These are phyloP conservation scores for Daldinia caldariorum DNA, from an alignment of 495 filamentous ascomycete genomes.

Conservation along the genomic window DNA sequence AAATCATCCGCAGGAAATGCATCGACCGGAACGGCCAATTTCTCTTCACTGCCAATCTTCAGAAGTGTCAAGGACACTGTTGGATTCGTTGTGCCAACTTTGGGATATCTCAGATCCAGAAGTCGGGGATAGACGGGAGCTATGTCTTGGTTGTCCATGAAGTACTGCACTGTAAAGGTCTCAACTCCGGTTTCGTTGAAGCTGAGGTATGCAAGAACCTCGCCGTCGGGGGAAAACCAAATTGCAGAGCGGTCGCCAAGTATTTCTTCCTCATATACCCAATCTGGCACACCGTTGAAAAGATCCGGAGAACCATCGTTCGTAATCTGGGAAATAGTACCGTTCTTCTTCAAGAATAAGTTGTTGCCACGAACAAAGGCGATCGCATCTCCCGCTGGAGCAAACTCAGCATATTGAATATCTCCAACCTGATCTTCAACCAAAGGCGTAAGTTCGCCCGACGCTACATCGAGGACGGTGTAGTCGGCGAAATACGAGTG, in stretches of 20 bases:
- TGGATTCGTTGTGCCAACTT: slow-evolving; percentile 67
- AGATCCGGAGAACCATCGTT: slow-evolving; percentile 62
- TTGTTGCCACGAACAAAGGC: slow-evolving; percentile 68
- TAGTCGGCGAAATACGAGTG: slow-evolving; percentile 68
- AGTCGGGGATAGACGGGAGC: slow-evolving; percentile 63
- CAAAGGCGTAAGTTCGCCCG: slow-evolving; percentile 55
- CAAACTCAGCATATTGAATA: slow-evolving; percentile 66
- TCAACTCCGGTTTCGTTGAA: slow-evolving; percentile 68
- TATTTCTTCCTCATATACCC: slow-evolving; percentile 72
- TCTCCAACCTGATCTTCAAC: slow-evolving; percentile 60
- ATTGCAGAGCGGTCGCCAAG: slow-evolving; percentile 59
- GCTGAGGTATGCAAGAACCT: slow-evolving; percentile 64
- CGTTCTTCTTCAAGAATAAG: slow-evolving; percentile 62
- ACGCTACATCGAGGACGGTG: slow-evolving; percentile 60
- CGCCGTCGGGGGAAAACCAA: slow-evolving; percentile 68
- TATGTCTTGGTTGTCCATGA: slow-evolving; percentile 58
- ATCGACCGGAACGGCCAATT: slow-evolving; percentile 49
- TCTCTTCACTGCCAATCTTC: slow-evolving; percentile 49
- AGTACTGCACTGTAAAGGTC: slow-evolving; percentile 67
- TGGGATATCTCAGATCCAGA: slow-evolving; percentile 64
- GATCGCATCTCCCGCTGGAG: slow-evolving; percentile 58
- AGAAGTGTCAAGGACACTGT: slow-evolving; percentile 62
- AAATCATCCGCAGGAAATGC: slow-evolving; percentile 61
- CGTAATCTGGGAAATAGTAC: slow-evolving; percentile 61
- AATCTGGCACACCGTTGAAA: slow-evolving; percentile 69